Evolutionary conservation across 441 rosid genomes (phyloP).

Genomic region (Populus tomentosa): DNA sequence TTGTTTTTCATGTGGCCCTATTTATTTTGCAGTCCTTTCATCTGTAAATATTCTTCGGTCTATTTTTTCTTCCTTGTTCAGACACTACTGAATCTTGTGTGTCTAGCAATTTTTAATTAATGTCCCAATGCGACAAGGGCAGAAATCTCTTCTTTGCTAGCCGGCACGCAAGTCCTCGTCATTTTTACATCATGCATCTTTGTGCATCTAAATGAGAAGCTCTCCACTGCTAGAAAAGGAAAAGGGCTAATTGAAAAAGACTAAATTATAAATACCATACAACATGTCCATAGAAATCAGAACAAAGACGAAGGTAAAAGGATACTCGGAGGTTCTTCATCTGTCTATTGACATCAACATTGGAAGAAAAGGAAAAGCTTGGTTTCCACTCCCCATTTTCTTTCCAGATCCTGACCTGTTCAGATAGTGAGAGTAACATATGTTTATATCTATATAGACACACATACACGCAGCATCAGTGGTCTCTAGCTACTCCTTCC

Average conservation of each 20-base stretch:
- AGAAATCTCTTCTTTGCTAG: not conserved
- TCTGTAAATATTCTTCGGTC: not conserved
- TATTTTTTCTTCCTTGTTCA: not conserved
- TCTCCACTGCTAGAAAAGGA: no score
- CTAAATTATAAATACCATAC: no score
- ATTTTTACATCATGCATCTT: not conserved
- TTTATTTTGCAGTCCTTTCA: not conserved
- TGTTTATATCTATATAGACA: no score
- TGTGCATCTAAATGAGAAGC: not conserved
- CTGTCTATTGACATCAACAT: no score
- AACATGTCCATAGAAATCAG: no score
- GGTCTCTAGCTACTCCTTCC: no score
- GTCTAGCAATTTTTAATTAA: not conserved
- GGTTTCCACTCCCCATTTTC: not conserved
- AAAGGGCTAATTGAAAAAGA: no score
- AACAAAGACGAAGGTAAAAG: no score
- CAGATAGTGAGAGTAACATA: not conserved
- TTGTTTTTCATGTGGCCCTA: not conserved
- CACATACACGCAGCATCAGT: no score
- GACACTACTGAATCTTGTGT: not conserved
- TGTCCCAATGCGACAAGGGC: not conserved
- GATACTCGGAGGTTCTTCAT: no score
- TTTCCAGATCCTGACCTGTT: not conserved
- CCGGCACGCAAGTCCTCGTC: not conserved
- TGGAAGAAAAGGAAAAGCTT: no score